Evolutionary conservation across 1,139 yeast species (phyloP).

Genomic region (Nakaseomyces glabratus): DNA sequence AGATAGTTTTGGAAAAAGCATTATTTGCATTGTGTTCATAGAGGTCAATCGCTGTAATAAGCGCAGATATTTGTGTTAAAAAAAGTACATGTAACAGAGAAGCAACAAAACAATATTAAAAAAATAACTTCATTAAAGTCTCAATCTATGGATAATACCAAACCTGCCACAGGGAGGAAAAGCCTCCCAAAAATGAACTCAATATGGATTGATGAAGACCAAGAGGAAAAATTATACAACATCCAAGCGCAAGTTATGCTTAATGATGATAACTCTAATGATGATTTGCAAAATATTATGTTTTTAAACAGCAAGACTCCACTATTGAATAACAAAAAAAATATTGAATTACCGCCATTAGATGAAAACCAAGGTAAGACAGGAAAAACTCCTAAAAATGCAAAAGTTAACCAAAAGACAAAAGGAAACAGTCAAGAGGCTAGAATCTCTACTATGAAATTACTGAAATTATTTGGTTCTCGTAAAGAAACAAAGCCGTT

Average conservation of each 20-base stretch:
- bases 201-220: slow-evolving; percentile 36
- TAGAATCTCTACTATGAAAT: slow-evolving; percentile 1
- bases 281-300: slow-evolving; percentile 21
- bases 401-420: background rate
- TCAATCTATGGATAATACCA: too few relatives aligned
- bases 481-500: slow-evolving; percentile 7
- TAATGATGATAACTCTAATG: slow-evolving; percentile 13
- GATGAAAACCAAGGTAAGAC: slow-evolving; percentile 1
- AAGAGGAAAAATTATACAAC: slow-evolving; percentile 27
- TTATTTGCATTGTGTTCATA: too few relatives aligned
- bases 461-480: slow-evolving; percentile 7
- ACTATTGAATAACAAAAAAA: slow-evolving; percentile 24
- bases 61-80: too few relatives aligned
- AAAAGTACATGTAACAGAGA: too few relatives aligned
- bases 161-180: background rate
- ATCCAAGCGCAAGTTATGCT: slow-evolving; percentile 5
- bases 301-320: slow-evolving; percentile 31
- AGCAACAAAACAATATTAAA: too few relatives aligned
- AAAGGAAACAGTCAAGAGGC: too few relatives aligned
- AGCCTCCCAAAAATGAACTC: slow-evolving; percentile 32
- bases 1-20: too few relatives aligned
- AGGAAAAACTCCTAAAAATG: background rate
- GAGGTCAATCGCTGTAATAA: too few relatives aligned
- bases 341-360: slow-evolving; percentile 30
- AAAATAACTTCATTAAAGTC: too few relatives aligned